Percentiles rank a stretch among this genome's conserved stretches.
These are phyloP conservation scores for Sphagnum contortum DNA, from an alignment of 225 moss, liverwort and hornwort species.

Conservation along the genomic window DNA sequence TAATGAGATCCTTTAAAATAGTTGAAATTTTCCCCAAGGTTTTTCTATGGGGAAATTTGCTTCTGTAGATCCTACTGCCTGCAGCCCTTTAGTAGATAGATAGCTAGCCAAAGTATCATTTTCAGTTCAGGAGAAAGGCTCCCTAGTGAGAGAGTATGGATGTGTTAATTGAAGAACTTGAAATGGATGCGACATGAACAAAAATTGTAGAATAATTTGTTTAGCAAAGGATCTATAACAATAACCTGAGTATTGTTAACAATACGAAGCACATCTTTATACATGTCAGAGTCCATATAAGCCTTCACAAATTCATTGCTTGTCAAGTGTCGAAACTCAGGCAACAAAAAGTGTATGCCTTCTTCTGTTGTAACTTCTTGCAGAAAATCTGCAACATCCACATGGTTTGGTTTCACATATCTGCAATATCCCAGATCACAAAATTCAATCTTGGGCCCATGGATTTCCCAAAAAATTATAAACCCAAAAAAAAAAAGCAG, in stretches of 20 bases:
- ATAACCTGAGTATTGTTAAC: constrained; percentile 48
- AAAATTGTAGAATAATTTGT: no score
- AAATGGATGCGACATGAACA: no score
- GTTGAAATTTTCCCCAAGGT: no score
- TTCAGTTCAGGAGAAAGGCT: no score
- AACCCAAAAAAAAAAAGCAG: background rate
- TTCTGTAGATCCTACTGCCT: no score
- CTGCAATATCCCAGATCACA: constrained; percentile 17
- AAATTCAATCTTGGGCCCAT: background rate
- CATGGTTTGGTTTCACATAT: constrained; percentile 72
- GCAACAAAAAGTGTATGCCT: constrained; percentile 48
- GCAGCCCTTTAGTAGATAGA: no score
- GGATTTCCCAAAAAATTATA: background rate
- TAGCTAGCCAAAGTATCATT: no score
- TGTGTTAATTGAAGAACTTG: no score
- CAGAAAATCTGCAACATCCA: constrained; percentile 79
- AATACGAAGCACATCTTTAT: constrained; percentile 62
- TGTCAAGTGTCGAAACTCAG: constrained; percentile 37
- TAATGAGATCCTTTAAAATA: no score
- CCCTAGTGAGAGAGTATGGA: no score
- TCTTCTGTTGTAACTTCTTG: constrained; percentile 69
- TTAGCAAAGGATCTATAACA: no score
- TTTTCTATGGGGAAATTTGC: no score
- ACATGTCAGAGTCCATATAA: constrained; percentile 51
- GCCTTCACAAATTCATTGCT: constrained; percentile 43